phyloP scores from a whole-genome alignment of 2,329 filamentous ascomycete species.

The Allantophomopsis cytisporea region DNA sequence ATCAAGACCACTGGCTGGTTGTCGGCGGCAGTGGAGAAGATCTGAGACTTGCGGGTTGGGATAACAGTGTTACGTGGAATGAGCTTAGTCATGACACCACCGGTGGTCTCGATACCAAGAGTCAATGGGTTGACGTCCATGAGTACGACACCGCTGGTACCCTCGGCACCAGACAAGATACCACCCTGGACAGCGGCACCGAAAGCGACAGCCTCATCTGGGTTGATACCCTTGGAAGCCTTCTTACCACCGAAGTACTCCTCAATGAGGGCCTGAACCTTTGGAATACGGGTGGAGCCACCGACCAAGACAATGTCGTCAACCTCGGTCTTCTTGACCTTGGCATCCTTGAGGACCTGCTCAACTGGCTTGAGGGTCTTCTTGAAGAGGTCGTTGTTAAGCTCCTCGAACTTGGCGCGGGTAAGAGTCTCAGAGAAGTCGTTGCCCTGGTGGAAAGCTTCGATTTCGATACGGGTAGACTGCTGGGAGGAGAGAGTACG shows the following conservation, averaged over 20 bases:
- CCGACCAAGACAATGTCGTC: constrained; percentile 96
- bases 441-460: constrained; percentile 90
- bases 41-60: constrained; percentile 92
- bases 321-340: constrained; percentile 90
- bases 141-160: constrained; percentile 69
- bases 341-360: constrained; percentile 96
- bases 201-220: constrained; percentile 96
- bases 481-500: constrained; percentile 90
- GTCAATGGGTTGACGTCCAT: constrained; percentile 97
- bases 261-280: constrained; percentile 88
- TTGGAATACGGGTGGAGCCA: constrained; percentile 98
- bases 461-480: constrained; percentile 90
- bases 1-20: constrained; percentile 95
- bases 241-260: constrained; percentile 95
- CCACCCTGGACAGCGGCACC: constrained; percentile 95
- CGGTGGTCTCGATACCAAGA: constrained; percentile 93
- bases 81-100: constrained; percentile 94
- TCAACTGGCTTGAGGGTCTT: constrained; percentile 98
- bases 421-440: constrained; percentile 98
- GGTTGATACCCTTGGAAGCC: constrained; percentile 98
- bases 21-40: constrained; percentile 92
- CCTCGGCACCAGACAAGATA: constrained; percentile 81
- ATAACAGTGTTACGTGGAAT: constrained; percentile 92
- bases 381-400: constrained; percentile 99
- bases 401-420: constrained; percentile 97